A percentile compares a stretch with the other conserved stretches of the same genome.
phyloP scores from a whole-genome alignment of 2,329 filamentous ascomycete species.

The Alternaria postmessia region DNA sequence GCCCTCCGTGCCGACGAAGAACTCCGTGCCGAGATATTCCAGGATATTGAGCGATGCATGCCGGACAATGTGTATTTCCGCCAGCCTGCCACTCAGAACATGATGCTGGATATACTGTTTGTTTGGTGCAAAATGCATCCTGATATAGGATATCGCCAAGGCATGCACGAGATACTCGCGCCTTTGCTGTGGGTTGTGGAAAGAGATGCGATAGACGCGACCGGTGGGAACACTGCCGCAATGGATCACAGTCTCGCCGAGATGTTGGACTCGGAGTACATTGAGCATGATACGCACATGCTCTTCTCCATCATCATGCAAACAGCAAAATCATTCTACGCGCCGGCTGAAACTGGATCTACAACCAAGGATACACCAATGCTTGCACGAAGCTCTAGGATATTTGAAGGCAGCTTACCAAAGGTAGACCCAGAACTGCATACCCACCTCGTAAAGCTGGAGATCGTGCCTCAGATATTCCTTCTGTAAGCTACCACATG shows the following conservation, averaged over 20 bases:
- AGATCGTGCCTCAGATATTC: conserved; percentile 96
- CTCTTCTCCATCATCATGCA: conserved; percentile 90
- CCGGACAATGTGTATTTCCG: conserved; percentile 93
- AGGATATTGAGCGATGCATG: conserved; percentile 90
- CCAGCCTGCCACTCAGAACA: conserved; percentile 76
- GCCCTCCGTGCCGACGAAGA: conserved; percentile 84
- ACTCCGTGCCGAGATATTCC: conserved; percentile 85
- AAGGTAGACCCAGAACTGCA: conserved; percentile 85
- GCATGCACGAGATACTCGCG: conserved; percentile 96
- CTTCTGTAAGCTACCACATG: conserved; percentile 70
- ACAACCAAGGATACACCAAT: conserved; percentile 68
- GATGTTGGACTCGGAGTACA: conserved; percentile 73
- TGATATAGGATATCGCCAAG: conserved; percentile 89
- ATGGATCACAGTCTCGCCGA: conserved; percentile 41
- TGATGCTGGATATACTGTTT: conserved; percentile 89
- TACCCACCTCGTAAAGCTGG: conserved; percentile 79
- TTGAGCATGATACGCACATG: conserved; percentile 91
- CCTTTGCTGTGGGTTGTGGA: conserved; percentile 87
- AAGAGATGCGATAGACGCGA: conserved; percentile 74
- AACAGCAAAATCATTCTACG: conserved; percentile 84
- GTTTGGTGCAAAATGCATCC: conserved; percentile 94
- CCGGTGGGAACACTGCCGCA: conserved; percentile 31
- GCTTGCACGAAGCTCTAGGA: conserved; percentile 82
- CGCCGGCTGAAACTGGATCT: conserved; percentile 61
- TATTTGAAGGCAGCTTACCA: conserved; percentile 82